Evolutionary conservation across 768 basidiomycete genomes (phyloP).

Genomic region (Suillus subaureus): DNA sequence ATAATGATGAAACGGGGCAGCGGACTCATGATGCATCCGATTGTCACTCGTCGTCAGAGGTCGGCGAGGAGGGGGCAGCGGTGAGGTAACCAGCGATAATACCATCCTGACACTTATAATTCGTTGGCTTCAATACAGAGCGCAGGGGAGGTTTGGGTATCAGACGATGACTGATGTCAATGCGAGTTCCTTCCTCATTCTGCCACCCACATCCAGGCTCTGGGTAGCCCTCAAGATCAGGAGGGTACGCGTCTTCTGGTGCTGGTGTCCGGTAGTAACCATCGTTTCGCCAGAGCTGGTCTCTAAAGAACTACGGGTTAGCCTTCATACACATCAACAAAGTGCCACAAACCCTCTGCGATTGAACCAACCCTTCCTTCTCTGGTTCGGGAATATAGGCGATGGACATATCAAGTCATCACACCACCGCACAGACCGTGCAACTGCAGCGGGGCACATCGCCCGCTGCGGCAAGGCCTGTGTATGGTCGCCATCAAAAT

Average conservation of each 20-base stretch:
- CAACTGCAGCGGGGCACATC: constrained; percentile 29
- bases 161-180: constrained; percentile 76
- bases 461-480: constrained; percentile 31
- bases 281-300: constrained; percentile 86
- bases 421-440: constrained; percentile 69
- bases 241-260: constrained; percentile 63
- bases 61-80: constrained; percentile 30
- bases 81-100: constrained; percentile 39
- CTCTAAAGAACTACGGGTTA: constrained; percentile 43
- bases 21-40: background rate
- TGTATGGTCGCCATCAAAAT: constrained; percentile 38
- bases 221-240: constrained; percentile 72
- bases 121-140: constrained; percentile 64
- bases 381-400: constrained; percentile 58
- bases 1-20: background rate
- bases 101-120: constrained; percentile 34
- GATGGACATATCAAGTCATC: constrained; percentile 78
- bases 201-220: constrained; percentile 78
- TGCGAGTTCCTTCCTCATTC: constrained; percentile 81
- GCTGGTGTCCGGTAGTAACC: constrained; percentile 65
- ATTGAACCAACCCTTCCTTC: constrained; percentile 80
- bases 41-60: constrained; percentile 27
- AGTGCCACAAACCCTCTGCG: constrained; percentile 61
- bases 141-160: constrained; percentile 72
- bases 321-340: constrained; percentile 16